Percentiles rank a stretch among this genome's conserved stretches.
Conservation (phyloP, 768 basidiomycete species). For the Cubamyces sp. region DNA sequence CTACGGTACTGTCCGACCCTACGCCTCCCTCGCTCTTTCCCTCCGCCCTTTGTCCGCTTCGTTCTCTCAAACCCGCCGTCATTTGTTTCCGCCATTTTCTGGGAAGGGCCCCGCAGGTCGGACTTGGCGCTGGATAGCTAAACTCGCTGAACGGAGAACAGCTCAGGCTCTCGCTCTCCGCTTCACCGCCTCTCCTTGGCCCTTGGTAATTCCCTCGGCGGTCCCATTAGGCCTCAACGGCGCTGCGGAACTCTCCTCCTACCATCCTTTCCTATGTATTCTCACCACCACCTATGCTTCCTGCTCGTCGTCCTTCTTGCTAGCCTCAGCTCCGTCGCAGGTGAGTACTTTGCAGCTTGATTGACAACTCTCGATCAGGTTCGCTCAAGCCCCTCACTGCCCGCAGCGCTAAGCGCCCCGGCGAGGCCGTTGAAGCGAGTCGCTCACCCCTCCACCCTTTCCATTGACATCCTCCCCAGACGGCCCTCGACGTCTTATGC, state of each 20-base stretch:
- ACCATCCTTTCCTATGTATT: slow-evolving; percentile 24
- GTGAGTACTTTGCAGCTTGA: slow-evolving; percentile 3
- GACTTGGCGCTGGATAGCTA: slow-evolving; percentile 25
- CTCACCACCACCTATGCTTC: slow-evolving; percentile 23
- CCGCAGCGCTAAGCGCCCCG: slow-evolving; percentile 33
- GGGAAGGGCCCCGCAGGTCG: slow-evolving; percentile 26
- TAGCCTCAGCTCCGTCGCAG: slow-evolving; percentile 19
- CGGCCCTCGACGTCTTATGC: slow-evolving; percentile 12
- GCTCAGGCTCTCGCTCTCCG: slow-evolving; percentile 3
- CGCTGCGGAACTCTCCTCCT: slow-evolving; percentile 12
- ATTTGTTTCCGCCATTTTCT: slow-evolving; percentile 8
- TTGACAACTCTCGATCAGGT: background rate
- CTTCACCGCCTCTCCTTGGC: slow-evolving; percentile 12
- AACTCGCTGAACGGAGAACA: too few relatives aligned
- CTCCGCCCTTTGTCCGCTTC: slow-evolving; percentile 3
- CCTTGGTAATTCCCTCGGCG: slow-evolving; percentile 17
- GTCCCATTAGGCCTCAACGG: background rate
- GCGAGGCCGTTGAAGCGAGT: slow-evolving; percentile 42
- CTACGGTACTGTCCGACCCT: background rate
- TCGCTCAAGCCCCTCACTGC: background rate
- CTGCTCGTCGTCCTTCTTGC: slow-evolving; percentile 19
- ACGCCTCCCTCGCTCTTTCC: slow-evolving; percentile 7
- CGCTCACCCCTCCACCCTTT: slow-evolving; percentile 41
- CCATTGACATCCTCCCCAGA: slow-evolving; percentile 49
- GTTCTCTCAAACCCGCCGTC: slow-evolving; percentile 5